Base-by-base conservation (phyloP, 306 rosid species). In the Cyamopsis tetragonoloba region DNA sequence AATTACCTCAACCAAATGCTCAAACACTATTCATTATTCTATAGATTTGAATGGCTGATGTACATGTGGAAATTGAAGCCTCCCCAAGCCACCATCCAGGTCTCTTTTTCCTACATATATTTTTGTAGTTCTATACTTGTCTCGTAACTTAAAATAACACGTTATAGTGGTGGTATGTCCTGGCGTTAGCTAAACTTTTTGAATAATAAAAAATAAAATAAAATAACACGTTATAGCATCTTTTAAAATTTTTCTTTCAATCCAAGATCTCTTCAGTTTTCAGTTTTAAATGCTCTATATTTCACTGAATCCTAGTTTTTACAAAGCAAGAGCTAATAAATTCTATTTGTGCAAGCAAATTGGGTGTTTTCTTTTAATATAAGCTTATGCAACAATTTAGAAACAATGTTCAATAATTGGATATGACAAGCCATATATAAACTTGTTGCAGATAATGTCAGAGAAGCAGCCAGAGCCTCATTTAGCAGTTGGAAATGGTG, bases 401-500 rank as follows among this genome's bases (percentile, higher is more conserved):
- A 61, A 43, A 7, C 27, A 2, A 31, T 42, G 38, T 14, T 43
- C 27, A 42, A 15, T 64, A 46, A 30, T 12, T 18, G 44, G 30
- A 17, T 30, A 46, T 58, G n/a, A 22, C 58, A 44, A 3, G 35
- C 13, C 28, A 46, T n/a, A n/a, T n/a, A n/a, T 10, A 22, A 20
- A 31, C 42, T 9, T 32, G 5, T 38, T 26, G 32, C 54, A 62
- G 48, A 24, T 14, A 42, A 13, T 55, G 49, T 24, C 59, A 68
- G 32, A 54, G 60, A 43, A 54, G 9, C 39, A 14, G 43, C 14
- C 23, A n/a, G n/a, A n/a, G n/a, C n/a, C 26, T 57, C 72, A 24
- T 82, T 78, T 28, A 31, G 68, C 57, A 63, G 60, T 47, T 84
- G 87, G 84, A 83, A 80, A 60, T 84, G 92, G 96, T 80, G 88